These are phyloP conservation scores for Sporothrix curviconia DNA, from an alignment of 2,329 filamentous ascomycete genomes.

Conservation along the genomic window DNA sequence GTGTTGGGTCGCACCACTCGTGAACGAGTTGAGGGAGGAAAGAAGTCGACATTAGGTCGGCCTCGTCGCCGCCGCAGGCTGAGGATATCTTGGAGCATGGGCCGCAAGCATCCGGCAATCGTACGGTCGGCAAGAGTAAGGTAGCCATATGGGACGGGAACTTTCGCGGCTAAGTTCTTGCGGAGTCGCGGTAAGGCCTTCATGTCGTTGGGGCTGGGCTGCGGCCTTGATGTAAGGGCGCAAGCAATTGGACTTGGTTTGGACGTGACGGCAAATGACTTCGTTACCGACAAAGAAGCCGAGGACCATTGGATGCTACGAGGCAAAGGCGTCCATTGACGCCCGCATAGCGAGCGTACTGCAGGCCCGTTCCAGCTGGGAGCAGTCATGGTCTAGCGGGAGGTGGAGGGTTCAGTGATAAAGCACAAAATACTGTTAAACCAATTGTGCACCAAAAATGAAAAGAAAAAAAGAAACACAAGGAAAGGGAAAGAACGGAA, in stretches of 20 bases:
- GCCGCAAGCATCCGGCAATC: conserved; percentile 62
- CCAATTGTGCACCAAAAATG: no score
- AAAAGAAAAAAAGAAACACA: conserved; percentile 8
- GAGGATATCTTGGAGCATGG: conserved; percentile 63
- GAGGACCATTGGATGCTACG: conserved; percentile 72
- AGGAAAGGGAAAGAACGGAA: neutral
- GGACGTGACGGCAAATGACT: conserved; percentile 62
- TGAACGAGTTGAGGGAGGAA: conserved; percentile 80
- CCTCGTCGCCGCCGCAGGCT: conserved; percentile 66
- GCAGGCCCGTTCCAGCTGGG: conserved; percentile 68
- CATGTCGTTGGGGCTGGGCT: conserved; percentile 68
- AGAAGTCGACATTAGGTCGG: conserved; percentile 75
- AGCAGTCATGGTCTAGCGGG: conserved; percentile 51
- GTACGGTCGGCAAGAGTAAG: conserved; percentile 80
- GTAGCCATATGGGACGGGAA: conserved; percentile 83
- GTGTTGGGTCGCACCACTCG: conserved; percentile 65
- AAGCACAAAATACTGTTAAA: conserved; percentile 1
- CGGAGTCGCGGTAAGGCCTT: conserved; percentile 72
- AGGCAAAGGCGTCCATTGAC: conserved; percentile 73
- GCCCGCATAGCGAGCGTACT: conserved; percentile 59
- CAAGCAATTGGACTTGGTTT: conserved; percentile 55
- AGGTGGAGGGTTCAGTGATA: neutral
- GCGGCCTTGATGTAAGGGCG: conserved; percentile 81
- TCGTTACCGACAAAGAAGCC: conserved; percentile 89
- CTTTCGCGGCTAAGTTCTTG: conserved; percentile 71